Base-by-base conservation (phyloP, 192 early-diverging fungal genomes). In the Linnemannia hyalina region DNA sequence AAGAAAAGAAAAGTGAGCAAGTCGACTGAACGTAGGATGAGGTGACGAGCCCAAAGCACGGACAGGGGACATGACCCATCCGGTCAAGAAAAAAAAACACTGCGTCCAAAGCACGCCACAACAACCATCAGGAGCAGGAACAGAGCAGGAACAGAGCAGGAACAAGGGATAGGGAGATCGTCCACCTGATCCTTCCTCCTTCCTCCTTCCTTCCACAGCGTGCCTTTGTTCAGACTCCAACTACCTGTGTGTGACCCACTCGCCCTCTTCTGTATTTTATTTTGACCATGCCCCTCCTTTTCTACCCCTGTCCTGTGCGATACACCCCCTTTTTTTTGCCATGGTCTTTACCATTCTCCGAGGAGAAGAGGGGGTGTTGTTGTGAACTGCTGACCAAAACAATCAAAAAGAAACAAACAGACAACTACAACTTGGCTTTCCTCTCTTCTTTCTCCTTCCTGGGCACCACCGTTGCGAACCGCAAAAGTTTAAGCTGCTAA, bases 211-310 rank as follows among this genome's bases (percentile, higher is more conserved):
- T 22, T 5, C 49, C 49, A 11, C 44, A 15, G 9, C 44, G 13
- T 52, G 49, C 20, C 49, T 52, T 52, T 52, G 49, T 52, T 52
- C 49, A 52, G 49, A 6, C 18, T 20, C 20, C 49, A 18, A 32
- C 10, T n/a, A 35, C 35, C 10, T 65, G 60, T 65, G 60, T 65
- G 29, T 65, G 29, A 65, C 60, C 60, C 60, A 32, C 60, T 26
- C 55, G 55, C n/a, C 55, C 55, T 10, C n/a, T 32, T 29, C 4
- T 32, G 26, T 32, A 26, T 65, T 65, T 26, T 52, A 22, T 52
- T 57, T 57, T 57, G 55, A 23, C 55, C 55, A 57, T 57, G 55
- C 9, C 55, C 55, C 60, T 65, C 60, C 60, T 65, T 29, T 65
- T 65, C 44, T 13, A 65, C 29, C 60, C 60, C 60, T 63, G 60